Evolutionary conservation across 2,329 filamentous ascomycete species (phyloP), one percentile per base, ranked within the genome.

Genomic region (Aspergillus sp.): DNA sequence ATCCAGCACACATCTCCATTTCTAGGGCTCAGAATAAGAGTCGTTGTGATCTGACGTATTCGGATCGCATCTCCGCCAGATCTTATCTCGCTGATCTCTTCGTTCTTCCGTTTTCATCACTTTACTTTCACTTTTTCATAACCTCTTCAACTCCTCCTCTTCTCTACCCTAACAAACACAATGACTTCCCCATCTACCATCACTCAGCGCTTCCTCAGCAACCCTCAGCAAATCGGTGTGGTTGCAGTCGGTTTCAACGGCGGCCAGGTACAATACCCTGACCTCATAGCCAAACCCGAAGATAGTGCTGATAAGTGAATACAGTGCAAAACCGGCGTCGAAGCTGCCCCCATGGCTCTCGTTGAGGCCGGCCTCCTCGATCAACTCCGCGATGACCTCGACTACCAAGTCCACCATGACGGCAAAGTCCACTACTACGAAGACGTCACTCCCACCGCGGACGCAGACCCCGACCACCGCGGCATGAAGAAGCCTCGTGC

Each of bases 231-330:
- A 63, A 78, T 98, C 55, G 93, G 91, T 53, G 81, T 98, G 48
- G 89, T 97, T 33, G 90, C 91, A 44, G 93, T 97, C 33, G 91
- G 91, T 53, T 98, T 97, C 76, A 95, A 90, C 46, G 91, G 91
- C 57, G 93, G 93, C 49, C 93, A 96, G 82, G 90, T 93, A 82
- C 60, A 77, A 4, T 61, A 45, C 37, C 15, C 57, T 19, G 45
- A 15, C 37, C 22, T 10, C 41, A 33, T n/a, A 23, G 19, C 25
- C 25, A 30, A 25, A 23, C 22, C 33, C 15, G 23, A 37, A 23
- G 10, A 33, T 10, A n/a, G 32, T 13, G 19, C 48, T 52, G 42
- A 50, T 41, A 12, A 30, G 25, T 10, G 17, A 27, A 4, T 47
- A 30, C 61, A 94, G 88, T 85, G 85, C 74, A 96, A 97, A 74